phyloP scores from a whole-genome alignment of 805 yeast genomes.

The Ogataea kodamae region DNA sequence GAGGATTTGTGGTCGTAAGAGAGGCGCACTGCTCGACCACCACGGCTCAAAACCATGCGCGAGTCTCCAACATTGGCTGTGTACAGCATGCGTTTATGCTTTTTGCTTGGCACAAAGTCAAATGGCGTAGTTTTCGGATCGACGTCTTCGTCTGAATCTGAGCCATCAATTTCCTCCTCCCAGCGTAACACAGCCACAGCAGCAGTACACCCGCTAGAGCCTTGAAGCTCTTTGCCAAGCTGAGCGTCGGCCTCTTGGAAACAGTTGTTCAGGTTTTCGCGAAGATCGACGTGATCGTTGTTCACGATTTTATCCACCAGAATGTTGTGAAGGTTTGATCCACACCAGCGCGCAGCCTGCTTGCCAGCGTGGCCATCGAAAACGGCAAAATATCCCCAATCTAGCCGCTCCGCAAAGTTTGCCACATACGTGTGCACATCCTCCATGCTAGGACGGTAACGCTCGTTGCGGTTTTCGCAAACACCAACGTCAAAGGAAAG shows the following conservation, averaged over 20 bases:
- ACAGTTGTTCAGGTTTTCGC: conserved; percentile 63
- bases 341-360: conserved; percentile 92
- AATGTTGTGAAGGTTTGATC: conserved; percentile 72
- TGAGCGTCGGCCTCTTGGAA: conserved; percentile 73
- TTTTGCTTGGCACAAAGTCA: conserved; percentile 45
- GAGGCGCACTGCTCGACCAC: conserved; percentile 71
- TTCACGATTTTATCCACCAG: conserved; percentile 54
- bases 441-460: conserved; percentile 87
- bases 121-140: conserved; percentile 31
- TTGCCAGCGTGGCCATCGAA: conserved; percentile 98
- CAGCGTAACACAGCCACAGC: conserved; percentile 88
- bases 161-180: conserved; percentile 47
- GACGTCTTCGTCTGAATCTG: conserved; percentile 4
- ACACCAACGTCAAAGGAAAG: conserved; percentile 83
- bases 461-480: conserved; percentile 80
- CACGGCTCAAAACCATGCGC: conserved; percentile 72
- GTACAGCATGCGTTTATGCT: conserved; percentile 72
- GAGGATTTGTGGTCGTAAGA: conserved; percentile 94
- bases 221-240: conserved; percentile 57
- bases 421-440: conserved; percentile 93
- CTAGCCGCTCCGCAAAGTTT: conserved; percentile 84
- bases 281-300: conserved; percentile 49
- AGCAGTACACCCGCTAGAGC: conserved; percentile 90
- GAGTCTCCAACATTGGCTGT: conserved; percentile 97
- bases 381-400: conserved; percentile 93